Conservation (phyloP, 1,284 basidiomycete species). For the Puccinia polysora region DNA sequence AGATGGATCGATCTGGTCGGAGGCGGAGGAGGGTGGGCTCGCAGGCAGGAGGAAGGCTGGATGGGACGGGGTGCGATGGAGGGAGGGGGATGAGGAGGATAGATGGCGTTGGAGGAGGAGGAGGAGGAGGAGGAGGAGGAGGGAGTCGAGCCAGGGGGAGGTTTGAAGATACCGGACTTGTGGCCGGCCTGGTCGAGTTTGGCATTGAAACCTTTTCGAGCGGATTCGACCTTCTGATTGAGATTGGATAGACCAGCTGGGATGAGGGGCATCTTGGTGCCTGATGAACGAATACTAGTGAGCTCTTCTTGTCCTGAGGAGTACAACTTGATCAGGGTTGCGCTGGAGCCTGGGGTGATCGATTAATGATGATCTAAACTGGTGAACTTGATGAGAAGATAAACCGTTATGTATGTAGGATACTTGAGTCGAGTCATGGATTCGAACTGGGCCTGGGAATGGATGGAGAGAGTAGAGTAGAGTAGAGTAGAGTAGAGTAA, state of each 20-base stretch:
- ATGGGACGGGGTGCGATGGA: neutral
- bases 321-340: too few species aligned
- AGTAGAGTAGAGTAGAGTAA: too few species aligned
- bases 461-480: too few species aligned
- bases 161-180: constrained; percentile 41
- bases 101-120: too few species aligned
- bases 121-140: neutral
- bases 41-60: neutral
- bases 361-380: too few species aligned
- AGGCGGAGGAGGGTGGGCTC: neutral
- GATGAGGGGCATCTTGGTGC: constrained; percentile 16
- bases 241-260: constrained; percentile 20
- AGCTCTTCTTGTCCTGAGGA: too few species aligned
- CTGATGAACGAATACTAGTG: too few species aligned
- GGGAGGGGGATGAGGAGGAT: neutral
- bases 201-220: constrained; percentile 33
- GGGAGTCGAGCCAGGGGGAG: neutral
- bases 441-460: too few species aligned
- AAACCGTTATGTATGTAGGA: too few species aligned
- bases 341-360: too few species aligned
- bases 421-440: too few species aligned
- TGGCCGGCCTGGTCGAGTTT: constrained; percentile 33
- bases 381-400: too few species aligned
- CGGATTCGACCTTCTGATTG: constrained; percentile 35
- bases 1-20: neutral